These are phyloP conservation scores for Lipomyces chichibuensis DNA, from an alignment of 805 yeast genomes.

Conservation along the genomic window DNA sequence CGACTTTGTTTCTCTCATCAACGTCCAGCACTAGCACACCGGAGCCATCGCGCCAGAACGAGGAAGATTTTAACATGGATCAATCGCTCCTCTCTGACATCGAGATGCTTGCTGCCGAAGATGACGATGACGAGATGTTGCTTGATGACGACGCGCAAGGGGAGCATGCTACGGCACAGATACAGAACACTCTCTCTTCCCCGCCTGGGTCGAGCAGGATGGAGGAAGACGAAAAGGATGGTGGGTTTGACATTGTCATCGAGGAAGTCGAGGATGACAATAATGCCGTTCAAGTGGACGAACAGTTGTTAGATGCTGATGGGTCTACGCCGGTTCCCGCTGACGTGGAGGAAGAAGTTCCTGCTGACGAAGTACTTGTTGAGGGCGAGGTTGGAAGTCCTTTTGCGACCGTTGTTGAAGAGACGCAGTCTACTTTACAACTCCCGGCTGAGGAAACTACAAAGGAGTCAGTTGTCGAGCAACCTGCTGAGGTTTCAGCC, in stretches of 20 bases:
- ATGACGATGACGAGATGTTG: conserved; percentile 23
- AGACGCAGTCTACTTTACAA: background rate
- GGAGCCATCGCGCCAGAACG: background rate
- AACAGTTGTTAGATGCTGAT: conserved; percentile 1
- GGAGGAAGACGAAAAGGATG: conserved; percentile 10
- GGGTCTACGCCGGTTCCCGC: background rate
- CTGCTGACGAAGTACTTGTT: background rate
- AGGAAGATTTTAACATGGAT: conserved; percentile 7
- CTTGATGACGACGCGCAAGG: conserved; percentile 14
- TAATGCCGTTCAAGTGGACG: background rate
- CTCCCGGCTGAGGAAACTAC: background rate
- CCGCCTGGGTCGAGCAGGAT: conserved; percentile 1
- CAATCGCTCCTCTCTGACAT: conserved; percentile 16
- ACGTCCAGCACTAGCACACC: background rate
- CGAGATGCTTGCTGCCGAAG: conserved; percentile 19
- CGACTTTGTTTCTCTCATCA: background rate
- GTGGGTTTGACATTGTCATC: background rate
- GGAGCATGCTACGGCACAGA: background rate
- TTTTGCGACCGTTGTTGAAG: background rate
- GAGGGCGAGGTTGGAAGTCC: conserved; percentile 7
- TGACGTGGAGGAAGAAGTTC: background rate
- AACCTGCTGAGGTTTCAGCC: background rate
- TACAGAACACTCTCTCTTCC: background rate
- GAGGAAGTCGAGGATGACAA: background rate
- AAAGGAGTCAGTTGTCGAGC: conserved; percentile 3